These are phyloP conservation scores for Erysimum cheiri DNA, from an alignment of 441 rosid species.

Conservation along the genomic window DNA sequence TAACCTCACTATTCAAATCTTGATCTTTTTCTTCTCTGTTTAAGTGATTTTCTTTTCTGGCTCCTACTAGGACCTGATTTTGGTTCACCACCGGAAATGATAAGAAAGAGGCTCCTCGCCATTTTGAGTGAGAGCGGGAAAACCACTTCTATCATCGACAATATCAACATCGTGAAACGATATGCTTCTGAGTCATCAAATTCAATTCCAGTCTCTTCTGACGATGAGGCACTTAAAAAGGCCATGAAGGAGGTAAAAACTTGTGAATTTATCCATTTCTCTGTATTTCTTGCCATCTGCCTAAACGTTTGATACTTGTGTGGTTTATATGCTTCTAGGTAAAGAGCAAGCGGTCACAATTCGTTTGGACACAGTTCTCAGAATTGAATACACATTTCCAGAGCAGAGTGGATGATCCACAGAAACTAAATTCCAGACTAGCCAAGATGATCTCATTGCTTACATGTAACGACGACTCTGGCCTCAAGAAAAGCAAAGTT, in stretches of 20 bases:
- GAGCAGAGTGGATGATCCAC: slow-evolving; percentile 69
- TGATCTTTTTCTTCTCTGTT: background rate
- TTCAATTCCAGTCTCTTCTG: slow-evolving; percentile 83
- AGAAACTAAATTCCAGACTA: slow-evolving; percentile 67
- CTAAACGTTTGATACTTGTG: slow-evolving; percentile 18
- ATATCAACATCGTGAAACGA: slow-evolving; percentile 67
- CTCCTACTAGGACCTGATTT: slow-evolving; percentile 82
- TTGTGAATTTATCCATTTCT: slow-evolving; percentile 16
- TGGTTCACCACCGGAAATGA: slow-evolving; percentile 73
- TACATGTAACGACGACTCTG: slow-evolving; percentile 65
- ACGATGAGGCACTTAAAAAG: slow-evolving; percentile 81
- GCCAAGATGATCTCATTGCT: slow-evolving; percentile 83
- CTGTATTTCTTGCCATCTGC: background rate
- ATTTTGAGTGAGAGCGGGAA: slow-evolving; percentile 75
- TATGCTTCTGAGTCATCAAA: slow-evolving; percentile 77
- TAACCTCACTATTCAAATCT: background rate
- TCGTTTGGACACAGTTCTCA: slow-evolving; percentile 91
- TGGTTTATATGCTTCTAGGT: slow-evolving; percentile 53
- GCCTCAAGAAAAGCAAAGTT: slow-evolving; percentile 49
- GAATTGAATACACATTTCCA: slow-evolving; percentile 72
- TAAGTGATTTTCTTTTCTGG: slow-evolving; percentile 8
- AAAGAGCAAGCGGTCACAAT: slow-evolving; percentile 70
- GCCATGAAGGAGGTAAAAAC: slow-evolving; percentile 77
- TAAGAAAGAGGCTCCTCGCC: slow-evolving; percentile 69
- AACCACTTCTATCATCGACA: slow-evolving; percentile 75